phyloP scores from a whole-genome alignment of 1,139 yeast species.

The Kodamaea ohmeri region DNA sequence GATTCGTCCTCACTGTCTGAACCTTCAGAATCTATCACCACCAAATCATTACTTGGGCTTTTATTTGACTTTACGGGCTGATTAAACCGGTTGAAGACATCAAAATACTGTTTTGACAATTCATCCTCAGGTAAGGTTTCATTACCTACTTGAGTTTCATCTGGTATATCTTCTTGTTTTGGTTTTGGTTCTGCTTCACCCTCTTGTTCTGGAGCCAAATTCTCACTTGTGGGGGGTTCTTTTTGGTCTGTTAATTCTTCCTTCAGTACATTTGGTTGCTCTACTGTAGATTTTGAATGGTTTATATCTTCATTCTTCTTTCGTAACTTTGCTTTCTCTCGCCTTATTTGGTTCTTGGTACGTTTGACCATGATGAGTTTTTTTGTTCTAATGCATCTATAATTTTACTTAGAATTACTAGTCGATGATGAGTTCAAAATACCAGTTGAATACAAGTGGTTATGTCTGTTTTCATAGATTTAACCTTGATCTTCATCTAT shows the following conservation, averaged over 20 bases:
- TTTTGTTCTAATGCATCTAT: neutral
- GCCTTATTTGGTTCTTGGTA: constrained; percentile 60
- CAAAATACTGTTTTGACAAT: constrained; percentile 37
- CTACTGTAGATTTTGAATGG: too few species aligned
- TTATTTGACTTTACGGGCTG: constrained; percentile 20
- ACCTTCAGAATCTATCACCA: neutral
- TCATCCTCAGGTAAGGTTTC: neutral
- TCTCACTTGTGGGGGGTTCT: too few species aligned
- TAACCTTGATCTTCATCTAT: too few species aligned
- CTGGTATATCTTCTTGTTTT: neutral
- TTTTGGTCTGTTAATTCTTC: too few species aligned
- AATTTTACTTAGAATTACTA: neutral
- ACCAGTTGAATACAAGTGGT: too few species aligned
- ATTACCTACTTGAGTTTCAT: too few species aligned
- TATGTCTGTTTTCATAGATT: too few species aligned
- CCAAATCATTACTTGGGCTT: constrained; percentile 1
- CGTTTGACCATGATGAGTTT: constrained; percentile 23
- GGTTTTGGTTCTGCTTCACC: neutral
- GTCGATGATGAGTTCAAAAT: too few species aligned
- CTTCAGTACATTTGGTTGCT: too few species aligned
- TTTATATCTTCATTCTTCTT: constrained; percentile 31
- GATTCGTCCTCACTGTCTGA: constrained; percentile 18
- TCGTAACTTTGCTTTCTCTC: constrained; percentile 56
- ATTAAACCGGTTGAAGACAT: constrained; percentile 44
- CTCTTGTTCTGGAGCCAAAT: neutral